Base-by-base conservation (phyloP, 345 rosid genomes). In the Eucalyptus globulus region DNA sequence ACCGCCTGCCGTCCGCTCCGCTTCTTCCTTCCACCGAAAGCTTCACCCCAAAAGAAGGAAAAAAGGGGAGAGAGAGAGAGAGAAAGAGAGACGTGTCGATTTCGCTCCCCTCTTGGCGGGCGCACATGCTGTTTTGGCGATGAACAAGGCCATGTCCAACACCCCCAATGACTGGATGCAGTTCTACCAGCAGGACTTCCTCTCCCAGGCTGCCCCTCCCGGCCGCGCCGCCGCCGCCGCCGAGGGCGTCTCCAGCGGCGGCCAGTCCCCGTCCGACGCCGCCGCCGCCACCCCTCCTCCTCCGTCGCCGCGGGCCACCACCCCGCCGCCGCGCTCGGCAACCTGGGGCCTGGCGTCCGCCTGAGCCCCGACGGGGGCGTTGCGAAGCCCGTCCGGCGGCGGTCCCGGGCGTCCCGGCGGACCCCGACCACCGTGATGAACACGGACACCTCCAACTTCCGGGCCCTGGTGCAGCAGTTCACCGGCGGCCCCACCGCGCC, bases 401-500 rank as follows among this genome's bases (percentile, higher is more conserved):
- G 99, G 87, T 95, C 98, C 6, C 94, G 99, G 90, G 99, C 99
- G 8, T 98, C 99, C 21, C 93, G 99, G 86, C 90, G 99, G 88
- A 97, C 99, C 89, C 99, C 99, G 3, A 97, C 99, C 85, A 97
- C 99, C n/a, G 92, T 97, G 62, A 93, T 98, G 72, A 97, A 95
- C 90, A 98, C 99, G 7, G 99, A 98, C 93, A 95, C 99, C 16
- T 88, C 97, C 3, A 98, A 98, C 86, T 98, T 98, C 92, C 93
- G 99, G 5, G 98, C 99, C 92, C 94, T 98, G 98, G 99, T 98
- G 81, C 99, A 98, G 56, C 99, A 96, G 45, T 98, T 94, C 93
- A 98, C 99, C 1, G 99, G 99, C 3, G 96, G 97, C 26, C 99
- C 99, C 14, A 92, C 91, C 10, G 94, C 96, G 26, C 93, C 96